Conservation (phyloP, 2,329 filamentous ascomycete genomes). For the Canariomyces notabilis region DNA sequence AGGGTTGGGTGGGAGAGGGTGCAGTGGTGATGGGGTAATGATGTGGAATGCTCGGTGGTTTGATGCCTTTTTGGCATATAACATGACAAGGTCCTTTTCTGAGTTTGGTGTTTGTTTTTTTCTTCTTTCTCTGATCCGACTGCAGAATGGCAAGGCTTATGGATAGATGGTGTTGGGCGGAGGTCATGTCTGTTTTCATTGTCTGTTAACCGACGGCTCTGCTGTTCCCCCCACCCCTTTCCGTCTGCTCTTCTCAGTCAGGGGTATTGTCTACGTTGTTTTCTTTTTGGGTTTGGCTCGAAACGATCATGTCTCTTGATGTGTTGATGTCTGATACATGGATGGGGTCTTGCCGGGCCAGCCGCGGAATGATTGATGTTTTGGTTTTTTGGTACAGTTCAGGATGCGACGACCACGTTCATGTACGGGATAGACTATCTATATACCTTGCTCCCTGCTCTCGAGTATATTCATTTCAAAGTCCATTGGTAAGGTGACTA, state of each 20-base stretch:
- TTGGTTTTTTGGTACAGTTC: neutral
- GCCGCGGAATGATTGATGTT: neutral
- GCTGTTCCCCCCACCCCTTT: neutral
- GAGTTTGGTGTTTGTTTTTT: neutral
- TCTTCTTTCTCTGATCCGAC: neutral
- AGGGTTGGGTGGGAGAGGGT: too few relatives aligned
- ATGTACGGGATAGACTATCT: neutral
- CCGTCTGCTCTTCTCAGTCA: neutral
- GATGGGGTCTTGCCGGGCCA: neutral
- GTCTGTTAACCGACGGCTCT: too few relatives aligned
- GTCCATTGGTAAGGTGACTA: too few relatives aligned
- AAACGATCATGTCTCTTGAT: neutral
- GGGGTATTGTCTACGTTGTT: neutral
- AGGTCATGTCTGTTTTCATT: neutral
- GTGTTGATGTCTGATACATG: neutral
- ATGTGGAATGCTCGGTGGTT: neutral
- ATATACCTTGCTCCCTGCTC: neutral
- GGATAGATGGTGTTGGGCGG: neutral
- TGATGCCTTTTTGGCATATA: neutral
- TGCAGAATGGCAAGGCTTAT: neutral
- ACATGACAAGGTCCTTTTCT: neutral
- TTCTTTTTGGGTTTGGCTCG: neutral
- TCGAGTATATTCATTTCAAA: too few relatives aligned
- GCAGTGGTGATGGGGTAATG: neutral
- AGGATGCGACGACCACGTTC: neutral